Percentiles rank a stretch among this genome's conserved stretches.
Evolutionary conservation across 1,139 yeast genomes (phyloP).

Genomic region (Pichia terricola): DNA sequence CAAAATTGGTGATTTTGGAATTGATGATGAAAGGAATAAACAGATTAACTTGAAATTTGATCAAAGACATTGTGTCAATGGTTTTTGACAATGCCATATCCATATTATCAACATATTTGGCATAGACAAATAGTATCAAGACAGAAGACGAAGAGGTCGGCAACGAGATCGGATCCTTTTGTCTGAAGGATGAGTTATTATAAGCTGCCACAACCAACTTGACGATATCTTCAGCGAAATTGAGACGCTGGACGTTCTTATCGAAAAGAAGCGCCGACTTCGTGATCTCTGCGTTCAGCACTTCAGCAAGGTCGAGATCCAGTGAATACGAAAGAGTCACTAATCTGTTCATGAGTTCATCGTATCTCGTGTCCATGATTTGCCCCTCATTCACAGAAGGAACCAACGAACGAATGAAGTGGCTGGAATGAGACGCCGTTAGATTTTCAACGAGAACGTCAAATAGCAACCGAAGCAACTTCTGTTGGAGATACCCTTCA

Average conservation of each 20-base stretch:
- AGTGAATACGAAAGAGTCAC: conserved; percentile 39
- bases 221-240: conserved; percentile 26
- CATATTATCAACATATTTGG: conserved; percentile 11
- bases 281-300: conserved; percentile 29
- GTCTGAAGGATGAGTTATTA: conserved; percentile 15
- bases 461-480: conserved; percentile 33
- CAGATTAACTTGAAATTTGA: conserved; percentile 19
- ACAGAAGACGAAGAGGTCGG: conserved; percentile 27
- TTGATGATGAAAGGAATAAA: conserved; percentile 21
- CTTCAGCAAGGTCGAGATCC: conserved; percentile 47
- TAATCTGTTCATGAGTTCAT: conserved; percentile 36
- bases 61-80: conserved; percentile 11
- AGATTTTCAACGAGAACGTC: conserved; percentile 5
- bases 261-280: conserved; percentile 23
- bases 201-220: conserved; percentile 30
- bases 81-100: conserved; percentile 5
- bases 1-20: conserved; percentile 11
- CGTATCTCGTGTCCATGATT: conserved; percentile 7
- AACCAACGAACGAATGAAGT: background rate
- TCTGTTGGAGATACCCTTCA: conserved; percentile 44
- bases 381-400: background rate
- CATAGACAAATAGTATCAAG: conserved; percentile 24
- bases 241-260: conserved; percentile 11
- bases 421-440: background rate
- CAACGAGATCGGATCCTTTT: conserved; percentile 9